These are phyloP conservation scores for Yamadazyma epiphylla DNA, from an alignment of 1,139 yeast genomes.

Conservation along the genomic window DNA sequence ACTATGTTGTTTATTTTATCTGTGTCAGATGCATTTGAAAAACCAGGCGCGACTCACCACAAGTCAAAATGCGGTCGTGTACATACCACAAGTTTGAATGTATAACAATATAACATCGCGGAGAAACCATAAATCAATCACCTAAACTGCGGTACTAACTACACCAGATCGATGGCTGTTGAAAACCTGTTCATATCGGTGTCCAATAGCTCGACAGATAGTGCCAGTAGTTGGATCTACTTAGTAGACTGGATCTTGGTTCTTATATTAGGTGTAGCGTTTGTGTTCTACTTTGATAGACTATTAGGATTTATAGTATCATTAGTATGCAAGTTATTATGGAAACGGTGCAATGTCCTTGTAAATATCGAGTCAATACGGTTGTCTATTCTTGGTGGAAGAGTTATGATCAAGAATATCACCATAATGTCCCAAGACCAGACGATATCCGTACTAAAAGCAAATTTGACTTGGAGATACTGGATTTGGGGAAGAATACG, in stretches of 20 bases:
- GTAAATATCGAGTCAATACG: constrained; percentile 70
- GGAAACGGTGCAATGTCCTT: constrained; percentile 57
- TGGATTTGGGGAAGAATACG: constrained; percentile 64
- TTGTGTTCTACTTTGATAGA: constrained; percentile 75
- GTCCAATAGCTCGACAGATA: constrained; percentile 12
- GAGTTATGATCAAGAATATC: constrained; percentile 72
- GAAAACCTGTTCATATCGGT: constrained; percentile 14
- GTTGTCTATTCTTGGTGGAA: constrained; percentile 76
- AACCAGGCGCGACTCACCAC: no score
- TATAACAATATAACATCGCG: no score
- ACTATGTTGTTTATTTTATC: no score
- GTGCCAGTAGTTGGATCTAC: constrained; percentile 59
- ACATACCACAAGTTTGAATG: no score
- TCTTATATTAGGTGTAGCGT: constrained; percentile 56
- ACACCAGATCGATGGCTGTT: constrained; percentile 10
- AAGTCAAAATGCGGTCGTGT: no score
- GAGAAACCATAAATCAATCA: no score
- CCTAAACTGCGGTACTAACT: no score
- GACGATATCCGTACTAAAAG: constrained; percentile 64
- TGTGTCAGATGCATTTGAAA: no score
- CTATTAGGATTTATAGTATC: constrained; percentile 63
- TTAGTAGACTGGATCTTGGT: constrained; percentile 78
- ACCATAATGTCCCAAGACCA: constrained; percentile 68
- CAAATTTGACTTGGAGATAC: constrained; percentile 84
- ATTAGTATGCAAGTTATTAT: constrained; percentile 50